A percentile compares a stretch with the other conserved stretches of the same genome.
phyloP scores from a whole-genome alignment of 2,329 filamentous ascomycete species.

The Graphilbum ipis-grandicollis region DNA sequence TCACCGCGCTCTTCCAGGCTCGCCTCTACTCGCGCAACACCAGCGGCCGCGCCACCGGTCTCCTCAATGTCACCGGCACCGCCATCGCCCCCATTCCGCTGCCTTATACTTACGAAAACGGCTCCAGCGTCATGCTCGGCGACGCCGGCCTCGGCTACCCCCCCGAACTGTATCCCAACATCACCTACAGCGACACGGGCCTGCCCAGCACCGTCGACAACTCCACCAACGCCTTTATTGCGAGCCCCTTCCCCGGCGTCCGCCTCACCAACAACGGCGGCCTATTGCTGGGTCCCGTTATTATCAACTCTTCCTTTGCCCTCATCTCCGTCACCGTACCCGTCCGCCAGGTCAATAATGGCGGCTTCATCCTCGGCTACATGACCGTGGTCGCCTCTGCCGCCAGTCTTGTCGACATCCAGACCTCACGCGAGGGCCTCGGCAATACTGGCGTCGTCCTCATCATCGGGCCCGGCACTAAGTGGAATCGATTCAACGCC shows the following conservation, averaged over 20 bases:
- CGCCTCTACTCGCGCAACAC: constrained; percentile 54
- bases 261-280: constrained; percentile 32
- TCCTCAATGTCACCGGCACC: constrained; percentile 46
- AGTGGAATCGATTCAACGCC: constrained; percentile 45
- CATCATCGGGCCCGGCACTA: constrained; percentile 48
- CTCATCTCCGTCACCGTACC: constrained; percentile 69
- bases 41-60: constrained; percentile 34
- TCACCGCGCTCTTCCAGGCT: constrained; percentile 47
- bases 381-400: constrained; percentile 66
- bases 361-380: constrained; percentile 56
- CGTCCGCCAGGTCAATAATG: constrained; percentile 47
- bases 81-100: constrained; percentile 35
- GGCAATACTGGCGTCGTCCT: constrained; percentile 53
- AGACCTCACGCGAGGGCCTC: constrained; percentile 50
- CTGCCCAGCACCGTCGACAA: constrained; percentile 22
- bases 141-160: constrained; percentile 52
- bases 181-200: constrained; percentile 42
- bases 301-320: constrained; percentile 55
- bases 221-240: constrained; percentile 23
- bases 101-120: constrained; percentile 42
- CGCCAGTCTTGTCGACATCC: constrained; percentile 41
- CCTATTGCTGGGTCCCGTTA: constrained; percentile 60
- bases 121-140: constrained; percentile 40
- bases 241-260: constrained; percentile 31
- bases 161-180: constrained; percentile 56